A percentile compares a stretch with the other conserved stretches of the same genome.
phyloP scores from a whole-genome alignment of 768 basidiomycete genomes.

The Trametes maxima region DNA sequence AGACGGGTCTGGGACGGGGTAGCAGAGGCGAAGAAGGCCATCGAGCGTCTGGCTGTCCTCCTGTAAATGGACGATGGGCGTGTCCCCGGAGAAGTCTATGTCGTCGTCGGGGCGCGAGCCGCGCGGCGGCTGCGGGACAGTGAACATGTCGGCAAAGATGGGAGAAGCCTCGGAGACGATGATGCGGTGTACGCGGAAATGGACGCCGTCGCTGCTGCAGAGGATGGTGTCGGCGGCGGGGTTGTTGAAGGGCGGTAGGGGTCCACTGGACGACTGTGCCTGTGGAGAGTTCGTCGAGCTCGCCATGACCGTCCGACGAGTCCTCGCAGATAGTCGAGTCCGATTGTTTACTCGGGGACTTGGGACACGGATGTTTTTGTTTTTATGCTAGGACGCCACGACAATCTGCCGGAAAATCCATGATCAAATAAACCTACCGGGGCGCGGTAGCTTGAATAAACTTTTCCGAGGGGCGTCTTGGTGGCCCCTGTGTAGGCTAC shows the following conservation, averaged over 20 bases:
- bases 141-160: constrained; percentile 59
- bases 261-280: not conserved
- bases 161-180: constrained; percentile 60
- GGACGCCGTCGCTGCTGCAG: constrained; percentile 37
- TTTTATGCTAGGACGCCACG: no score
- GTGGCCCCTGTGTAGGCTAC: no score
- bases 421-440: no score
- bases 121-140: constrained; percentile 44
- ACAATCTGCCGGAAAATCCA: no score
- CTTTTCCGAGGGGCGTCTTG: no score
- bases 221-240: constrained; percentile 49
- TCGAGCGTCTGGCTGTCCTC: constrained; percentile 23
- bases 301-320: not conserved
- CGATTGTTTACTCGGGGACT: no score
- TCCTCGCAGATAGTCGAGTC: no score
- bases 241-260: constrained; percentile 42
- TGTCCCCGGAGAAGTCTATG: not conserved
- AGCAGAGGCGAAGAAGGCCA: constrained; percentile 22
- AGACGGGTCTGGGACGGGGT: constrained; percentile 21
- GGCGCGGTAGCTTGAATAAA: no score
- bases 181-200: constrained; percentile 56
- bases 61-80: constrained; percentile 7
- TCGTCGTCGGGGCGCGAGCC: not conserved
- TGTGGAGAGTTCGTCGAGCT: not conserved
- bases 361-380: no score